Base-by-base conservation (phyloP, 805 yeast genomes). In the Teunomyces pallodes region DNA sequence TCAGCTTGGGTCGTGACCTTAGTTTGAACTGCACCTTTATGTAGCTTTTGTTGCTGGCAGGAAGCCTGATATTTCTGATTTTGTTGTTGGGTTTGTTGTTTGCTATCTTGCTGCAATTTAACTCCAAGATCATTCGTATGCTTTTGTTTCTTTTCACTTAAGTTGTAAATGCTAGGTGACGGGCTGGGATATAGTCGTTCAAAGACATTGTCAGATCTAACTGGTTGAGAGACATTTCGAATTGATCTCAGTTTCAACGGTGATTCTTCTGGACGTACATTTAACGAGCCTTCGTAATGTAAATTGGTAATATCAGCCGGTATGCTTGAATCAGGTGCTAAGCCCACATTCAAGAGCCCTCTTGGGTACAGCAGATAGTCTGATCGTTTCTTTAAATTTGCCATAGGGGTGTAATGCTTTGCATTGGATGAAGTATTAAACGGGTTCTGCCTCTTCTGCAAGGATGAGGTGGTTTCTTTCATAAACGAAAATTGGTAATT, bases 381-480 rank as follows among this genome's bases (percentile, higher is more conserved):
- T 16, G 52, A 43, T 2, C 59, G 47, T 39, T 56, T 57, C 46
- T 54, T 38, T n/a, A 38, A 26, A 26, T 9, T 38, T 24, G 10
- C 30, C 16, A 38, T 38, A 7, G 41, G 41, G 10, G 30, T 24
- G 8, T 38, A 13, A 4, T 24, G 41, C 8, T 38, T 38, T 55
- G 35, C 17, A 32, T 5, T 17, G 3, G 48, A 13, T 14, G 36
- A 7, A 20, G 48, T 30, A 9, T 29, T 38, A 29, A 36, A 42
- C 3, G 48, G 50, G 41, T 43, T 48, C 51, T 46, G 61, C 51
- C 64, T 67, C 47, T 71, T 68, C 48, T 63, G 62, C 14, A 64
- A 54, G 1, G 76, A 71, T 2, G 75, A 67, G 9, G 74, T 54
- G 0, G 76, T 72, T 8, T 67, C 74, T 36, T 61, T 59, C 77